Percentiles rank a stretch among this genome's conserved stretches.
Evolutionary conservation across 2,329 filamentous ascomycete species (phyloP).

Genomic region (Fusarium chuoi): DNA sequence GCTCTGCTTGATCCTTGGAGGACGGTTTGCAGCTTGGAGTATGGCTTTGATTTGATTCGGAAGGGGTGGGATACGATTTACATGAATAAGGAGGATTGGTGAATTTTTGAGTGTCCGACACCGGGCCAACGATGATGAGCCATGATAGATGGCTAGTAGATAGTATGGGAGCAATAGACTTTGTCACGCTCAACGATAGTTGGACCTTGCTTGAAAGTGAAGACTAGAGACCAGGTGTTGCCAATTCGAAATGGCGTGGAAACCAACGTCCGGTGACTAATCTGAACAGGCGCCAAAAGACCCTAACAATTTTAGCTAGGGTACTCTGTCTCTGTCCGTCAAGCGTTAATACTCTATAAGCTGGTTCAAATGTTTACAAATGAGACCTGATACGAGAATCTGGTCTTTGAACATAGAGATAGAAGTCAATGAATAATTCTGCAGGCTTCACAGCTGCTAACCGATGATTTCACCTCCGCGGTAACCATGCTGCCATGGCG

Average conservation of each 20-base stretch:
- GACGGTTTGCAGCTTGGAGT: conserved; percentile 47
- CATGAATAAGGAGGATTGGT: conserved; percentile 42
- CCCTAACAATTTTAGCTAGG: not conserved
- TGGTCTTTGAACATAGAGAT: not conserved
- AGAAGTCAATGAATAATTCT: not conserved
- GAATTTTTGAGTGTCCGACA: conserved; percentile 33
- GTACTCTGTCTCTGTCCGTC: not conserved
- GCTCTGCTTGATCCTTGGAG: conserved; percentile 15
- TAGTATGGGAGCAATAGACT: conserved; percentile 39
- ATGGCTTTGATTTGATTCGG: conserved; percentile 45
- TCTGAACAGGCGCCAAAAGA: conserved; percentile 2
- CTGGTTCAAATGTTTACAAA: not conserved
- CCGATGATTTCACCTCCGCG: not conserved
- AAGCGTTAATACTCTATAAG: no score
- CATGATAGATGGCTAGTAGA: conserved; percentile 38
- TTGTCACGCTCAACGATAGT: conserved; percentile 23
- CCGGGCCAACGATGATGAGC: conserved; percentile 37
- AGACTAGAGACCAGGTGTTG: not conserved
- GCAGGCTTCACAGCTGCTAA: not conserved
- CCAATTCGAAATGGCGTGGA: conserved; percentile 4
- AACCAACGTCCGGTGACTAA: conserved; percentile 31
- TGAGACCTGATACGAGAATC: not conserved
- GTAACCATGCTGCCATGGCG: not conserved
- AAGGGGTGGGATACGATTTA: conserved; percentile 42
- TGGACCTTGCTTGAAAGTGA: not conserved